Evolutionary conservation across 1,284 basidiomycete genomes (phyloP), one percentile per base, ranked within the genome.

Genomic region (Cutaneotrichosporon daszewskae): DNA sequence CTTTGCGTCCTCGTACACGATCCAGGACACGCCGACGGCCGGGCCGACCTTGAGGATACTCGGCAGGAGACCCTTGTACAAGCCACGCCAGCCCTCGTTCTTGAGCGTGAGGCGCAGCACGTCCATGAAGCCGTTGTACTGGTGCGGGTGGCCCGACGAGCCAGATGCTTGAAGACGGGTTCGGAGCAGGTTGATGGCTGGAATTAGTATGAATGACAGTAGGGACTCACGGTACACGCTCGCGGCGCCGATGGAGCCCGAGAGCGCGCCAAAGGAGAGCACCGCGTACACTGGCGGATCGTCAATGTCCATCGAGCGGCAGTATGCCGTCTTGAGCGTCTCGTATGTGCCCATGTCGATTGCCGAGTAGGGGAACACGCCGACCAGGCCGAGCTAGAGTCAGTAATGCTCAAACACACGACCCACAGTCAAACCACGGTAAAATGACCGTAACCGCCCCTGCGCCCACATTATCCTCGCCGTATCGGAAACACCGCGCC

Each of bases 331-430:
- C 66, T 92, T 92, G 37, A 94, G 78, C 5, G 87, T 86, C 72
- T 94, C 89, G 48, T 91, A 94, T 1, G 89, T 90, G 59, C 85
- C 87, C 89, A 94, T 91, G 68, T 94, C 89, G 53, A 94, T 94
- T 8, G 89, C 89, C 17, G 84, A 69, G 51, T 77, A 89, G 75
- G 87, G 89, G 71, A 92, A 92, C 29, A 92, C 88, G 26, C 89
- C 89, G 49, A 91, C 65, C 29, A 92, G 77, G 37, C 88, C 89
- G 55, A 91, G 85, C 87, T 91, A 49, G 4, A 4, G 26, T 32
- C 5, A 26, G 32, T 6, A 37, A 34, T 9, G 17, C 13, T 13
- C 7, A n/a, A n/a, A n/a, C n/a, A n/a, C 12, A 26, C 12, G 39
- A 76, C 85, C 68, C 68, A 91, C 91, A 28, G 82, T 79, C 51